These are phyloP conservation scores for Stramenopiles sp. DNA, from an alignment of 352 stramenopile species.

Conservation along the genomic window DNA sequence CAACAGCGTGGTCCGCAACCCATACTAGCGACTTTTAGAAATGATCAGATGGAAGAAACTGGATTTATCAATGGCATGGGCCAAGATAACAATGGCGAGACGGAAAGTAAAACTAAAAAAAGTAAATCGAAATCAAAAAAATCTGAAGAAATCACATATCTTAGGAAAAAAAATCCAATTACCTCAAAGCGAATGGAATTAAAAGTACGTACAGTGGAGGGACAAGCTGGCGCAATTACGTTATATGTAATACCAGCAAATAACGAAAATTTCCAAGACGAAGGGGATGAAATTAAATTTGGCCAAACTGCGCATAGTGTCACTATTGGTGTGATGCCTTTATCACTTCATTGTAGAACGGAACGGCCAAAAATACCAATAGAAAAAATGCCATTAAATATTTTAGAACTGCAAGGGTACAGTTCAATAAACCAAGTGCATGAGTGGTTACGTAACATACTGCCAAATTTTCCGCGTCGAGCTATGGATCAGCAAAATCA, in stretches of 20 bases:
- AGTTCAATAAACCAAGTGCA: background rate
- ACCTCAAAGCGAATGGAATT: background rate
- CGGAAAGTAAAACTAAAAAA: too few species aligned
- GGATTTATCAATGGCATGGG: too few species aligned
- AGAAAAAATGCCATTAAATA: background rate
- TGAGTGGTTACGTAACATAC: background rate
- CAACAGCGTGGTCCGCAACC: background rate
- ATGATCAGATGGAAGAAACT: background rate
- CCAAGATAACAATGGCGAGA: too few species aligned
- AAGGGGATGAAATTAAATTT: background rate
- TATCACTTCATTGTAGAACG: background rate
- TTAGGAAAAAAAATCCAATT: background rate
- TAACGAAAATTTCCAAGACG: background rate
- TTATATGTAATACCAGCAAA: background rate
- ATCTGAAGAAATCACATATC: background rate
- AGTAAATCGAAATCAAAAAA: background rate
- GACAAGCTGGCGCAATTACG: background rate
- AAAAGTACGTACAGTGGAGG: background rate
- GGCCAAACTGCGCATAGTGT: background rate
- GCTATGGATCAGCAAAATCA: background rate
- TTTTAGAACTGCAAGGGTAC: background rate
- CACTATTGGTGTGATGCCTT: background rate
- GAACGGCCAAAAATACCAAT: background rate
- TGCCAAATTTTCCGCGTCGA: background rate
- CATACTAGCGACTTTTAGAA: background rate